These are phyloP conservation scores for Colletotrichum euphorbiae DNA, from an alignment of 2,329 filamentous ascomycete genomes.

Conservation along the genomic window DNA sequence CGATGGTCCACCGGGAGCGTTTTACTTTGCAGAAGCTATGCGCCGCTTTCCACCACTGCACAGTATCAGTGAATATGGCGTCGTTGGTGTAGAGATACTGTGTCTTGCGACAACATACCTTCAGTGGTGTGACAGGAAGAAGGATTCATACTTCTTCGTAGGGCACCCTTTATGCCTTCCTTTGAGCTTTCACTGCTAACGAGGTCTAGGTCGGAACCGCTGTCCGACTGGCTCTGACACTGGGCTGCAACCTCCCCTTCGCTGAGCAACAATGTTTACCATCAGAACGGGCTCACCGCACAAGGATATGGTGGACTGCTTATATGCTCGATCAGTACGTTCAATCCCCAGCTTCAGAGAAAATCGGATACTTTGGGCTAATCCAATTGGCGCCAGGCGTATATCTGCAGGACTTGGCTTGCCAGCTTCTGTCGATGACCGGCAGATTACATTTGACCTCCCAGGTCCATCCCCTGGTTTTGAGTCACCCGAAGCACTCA, in stretches of 20 bases:
- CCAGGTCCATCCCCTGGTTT: slow-evolving; percentile 44
- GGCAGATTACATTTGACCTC: slow-evolving; percentile 45
- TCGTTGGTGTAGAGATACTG: slow-evolving; percentile 45
- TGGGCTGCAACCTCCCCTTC: slow-evolving; percentile 44
- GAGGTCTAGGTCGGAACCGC: slow-evolving; percentile 43
- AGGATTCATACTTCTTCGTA: slow-evolving; percentile 47
- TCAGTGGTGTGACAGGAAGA: slow-evolving; percentile 46
- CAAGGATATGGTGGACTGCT: slow-evolving; percentile 47
- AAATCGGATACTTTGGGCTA: background rate
- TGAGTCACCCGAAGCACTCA: slow-evolving; percentile 43
- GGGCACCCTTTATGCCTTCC: fast-evolving
- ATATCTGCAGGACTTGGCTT: slow-evolving; percentile 45
- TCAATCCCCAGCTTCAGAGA: too few relatives aligned
- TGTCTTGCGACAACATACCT: slow-evolving; percentile 45
- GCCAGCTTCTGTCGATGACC: slow-evolving; percentile 45
- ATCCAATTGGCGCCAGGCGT: slow-evolving; percentile 34
- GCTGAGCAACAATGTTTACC: slow-evolving; percentile 44
- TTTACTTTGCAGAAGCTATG: slow-evolving; percentile 46
- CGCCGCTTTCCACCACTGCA: slow-evolving; percentile 43
- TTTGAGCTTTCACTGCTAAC: background rate
- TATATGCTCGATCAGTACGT: slow-evolving; percentile 47
- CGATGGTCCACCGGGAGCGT: slow-evolving; percentile 42
- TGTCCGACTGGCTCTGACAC: slow-evolving; percentile 44
- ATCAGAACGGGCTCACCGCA: slow-evolving; percentile 44
- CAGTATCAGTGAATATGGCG: slow-evolving; percentile 43